phyloP scores from a whole-genome alignment of 2,329 filamentous ascomycete genomes.

The Claviceps arundinis region DNA sequence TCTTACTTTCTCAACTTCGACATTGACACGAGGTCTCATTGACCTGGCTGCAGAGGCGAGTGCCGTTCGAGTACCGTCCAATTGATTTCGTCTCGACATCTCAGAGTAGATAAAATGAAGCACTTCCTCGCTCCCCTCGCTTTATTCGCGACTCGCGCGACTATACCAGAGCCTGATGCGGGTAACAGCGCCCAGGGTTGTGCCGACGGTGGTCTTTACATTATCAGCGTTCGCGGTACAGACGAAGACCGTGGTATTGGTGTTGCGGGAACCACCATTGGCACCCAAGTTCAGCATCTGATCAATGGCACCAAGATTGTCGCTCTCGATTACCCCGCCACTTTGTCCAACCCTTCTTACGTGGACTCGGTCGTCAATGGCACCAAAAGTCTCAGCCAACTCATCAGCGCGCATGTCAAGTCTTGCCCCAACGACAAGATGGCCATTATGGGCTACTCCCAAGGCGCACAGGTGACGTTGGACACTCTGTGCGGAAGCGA shows the following conservation, averaged over 20 bases:
- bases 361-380: constrained; percentile 22
- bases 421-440: constrained; percentile 26
- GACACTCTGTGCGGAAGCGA: constrained; percentile 26
- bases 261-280: constrained; percentile 17
- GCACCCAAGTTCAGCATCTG: constrained; percentile 17
- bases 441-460: constrained; percentile 28
- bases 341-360: constrained; percentile 19
- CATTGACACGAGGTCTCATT: no score
- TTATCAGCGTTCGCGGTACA: constrained; percentile 27
- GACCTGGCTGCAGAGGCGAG: no score
- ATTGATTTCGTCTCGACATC: background rate
- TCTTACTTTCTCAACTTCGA: no score
- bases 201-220: constrained; percentile 24
- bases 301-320: constrained; percentile 22
- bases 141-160: constrained; percentile 7
- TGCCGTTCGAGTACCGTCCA: no score
- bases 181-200: constrained; percentile 16
- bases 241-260: constrained; percentile 22
- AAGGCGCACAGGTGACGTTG: constrained; percentile 26
- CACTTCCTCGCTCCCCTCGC: constrained; percentile 5
- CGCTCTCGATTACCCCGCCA: constrained; percentile 26
- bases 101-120: constrained; percentile 2
- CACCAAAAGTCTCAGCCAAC: constrained; percentile 16
- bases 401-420: constrained; percentile 19
- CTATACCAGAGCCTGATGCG: constrained; percentile 14